A percentile compares a stretch with the other conserved stretches of the same genome.
Conservation (phyloP, 2,329 filamentous ascomycete species). For the Fusarium coffeatum region DNA sequence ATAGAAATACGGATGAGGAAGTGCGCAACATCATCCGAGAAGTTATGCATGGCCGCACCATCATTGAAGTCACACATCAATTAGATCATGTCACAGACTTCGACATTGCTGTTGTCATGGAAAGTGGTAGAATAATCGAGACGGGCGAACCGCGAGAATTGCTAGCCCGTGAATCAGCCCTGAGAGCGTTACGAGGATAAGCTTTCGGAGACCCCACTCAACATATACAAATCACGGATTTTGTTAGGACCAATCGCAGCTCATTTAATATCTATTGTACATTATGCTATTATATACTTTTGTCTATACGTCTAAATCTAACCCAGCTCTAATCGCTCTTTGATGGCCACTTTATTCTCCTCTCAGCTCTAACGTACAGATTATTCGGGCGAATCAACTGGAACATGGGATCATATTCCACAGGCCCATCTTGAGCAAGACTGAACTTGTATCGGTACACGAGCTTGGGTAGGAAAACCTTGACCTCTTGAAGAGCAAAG, state of each 20-base stretch:
- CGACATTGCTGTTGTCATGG: conserved; percentile 48
- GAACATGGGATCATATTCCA: conserved; percentile 71
- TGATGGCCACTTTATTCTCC: conserved; percentile 61
- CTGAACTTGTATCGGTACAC: conserved; percentile 68
- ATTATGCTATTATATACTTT: conserved; percentile 31
- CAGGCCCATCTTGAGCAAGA: conserved; percentile 60
- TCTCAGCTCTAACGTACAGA: conserved; percentile 63
- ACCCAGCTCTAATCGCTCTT: conserved; percentile 20
- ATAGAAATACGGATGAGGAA: conserved; percentile 45
- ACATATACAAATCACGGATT: background rate
- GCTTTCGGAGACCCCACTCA: background rate
- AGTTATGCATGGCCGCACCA: conserved; percentile 42
- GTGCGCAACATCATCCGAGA: conserved; percentile 39
- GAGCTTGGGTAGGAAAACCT: conserved; percentile 68
- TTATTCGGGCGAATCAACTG: conserved; percentile 68
- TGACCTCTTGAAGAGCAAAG: conserved; percentile 71
- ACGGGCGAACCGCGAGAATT: conserved; percentile 43
- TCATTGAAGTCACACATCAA: conserved; percentile 49
- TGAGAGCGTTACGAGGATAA: background rate
- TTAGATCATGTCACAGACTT: conserved; percentile 45
- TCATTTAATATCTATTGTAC: conserved; percentile 12
- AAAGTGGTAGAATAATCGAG: conserved; percentile 45
- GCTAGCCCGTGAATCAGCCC: conserved; percentile 18
- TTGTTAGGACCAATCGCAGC: background rate
- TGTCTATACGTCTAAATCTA: conserved; percentile 13